Evolutionary conservation across 805 yeast species (phyloP), one percentile per base, ranked within the genome.

Genomic region (Starmera dryadoides): DNA sequence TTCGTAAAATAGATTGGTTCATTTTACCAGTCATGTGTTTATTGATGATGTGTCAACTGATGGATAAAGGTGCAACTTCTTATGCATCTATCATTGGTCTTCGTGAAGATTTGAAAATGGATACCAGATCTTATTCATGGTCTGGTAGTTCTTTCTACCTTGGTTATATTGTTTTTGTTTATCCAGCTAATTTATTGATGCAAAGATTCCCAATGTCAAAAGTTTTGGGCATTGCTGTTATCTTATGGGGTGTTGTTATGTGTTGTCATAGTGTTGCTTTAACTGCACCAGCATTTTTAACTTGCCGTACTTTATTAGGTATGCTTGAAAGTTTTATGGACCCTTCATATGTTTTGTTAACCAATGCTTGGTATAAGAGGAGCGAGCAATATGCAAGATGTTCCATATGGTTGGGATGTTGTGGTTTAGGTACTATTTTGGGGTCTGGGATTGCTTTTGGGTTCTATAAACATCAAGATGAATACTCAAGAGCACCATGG

Each of bases 381-480:
- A 50, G 59, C 7, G 62, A 62, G 36, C 66, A 62, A 35, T 56
- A 58, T 30, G 42, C 48, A 36, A 54, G 76, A 35, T 52, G 63
- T 2, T 58, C 67, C 19, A 45, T 64, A 18, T 73, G 75, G 71
- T 62, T 68, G 42, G 64, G 65, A 4, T 49, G 48, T 35, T 56
- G 66, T 21, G 76, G 76, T 9, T 46, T 66, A 18, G 77, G 77
- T 14, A 50, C 66, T 4, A 52, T 72, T 2, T 26, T 71, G 8
- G 77, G 78, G 12, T 66, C 68, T 12, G 63, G 63, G 12, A 69
- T 73, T 37, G 73, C 77, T 1, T 74, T 71, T 46, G 77, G 73
- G 2, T 48, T 69, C 34, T 53, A 62, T 42, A 36, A 36, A 1
- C 56, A 68, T 49, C 53, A 45, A 7, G 58, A 54, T 15, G 31